Base-by-base conservation (phyloP, 2,329 filamentous ascomycete genomes). In the Rugonectria rugulosa region DNA sequence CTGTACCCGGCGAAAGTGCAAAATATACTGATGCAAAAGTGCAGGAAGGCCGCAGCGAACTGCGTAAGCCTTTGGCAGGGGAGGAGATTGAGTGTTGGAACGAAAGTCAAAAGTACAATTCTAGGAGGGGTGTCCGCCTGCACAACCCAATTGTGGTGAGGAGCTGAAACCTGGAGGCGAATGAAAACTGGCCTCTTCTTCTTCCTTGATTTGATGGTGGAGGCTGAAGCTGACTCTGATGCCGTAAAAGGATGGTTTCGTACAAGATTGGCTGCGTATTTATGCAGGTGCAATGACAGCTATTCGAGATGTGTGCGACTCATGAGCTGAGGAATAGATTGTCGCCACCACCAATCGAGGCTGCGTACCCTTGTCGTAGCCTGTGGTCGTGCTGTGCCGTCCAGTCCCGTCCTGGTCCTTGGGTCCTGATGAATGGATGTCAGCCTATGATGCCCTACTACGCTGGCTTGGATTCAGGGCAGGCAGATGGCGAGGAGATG, bases 1-100 rank as follows among this genome's bases (percentile, higher is more conserved):
- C 57, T 46, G 57, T 47, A 47, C 34, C 44, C 45, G 36, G 40
- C 27, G 46, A 42, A 36, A 42, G 36, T 20, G 34, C 47, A 34
- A 40, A 40, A 15, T 36, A 49, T 52, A 52, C 54, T 17, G 41
- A 53, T 21, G 36, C 19, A 46, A 41, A 23, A 24, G 34, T 36
- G 43, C 32, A 46, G 15, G 42, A 27, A 26, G 34, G 41, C n/a
- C n/a, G 12, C 26, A 12, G 26, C 7, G 26, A 29, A 29, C 26
- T n/a, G n/a, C n/a, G n/a, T n/a, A n/a, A n/a, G n/a, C n/a, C n/a
- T n/a, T n/a, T 31, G 34, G 29, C 29, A 52, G 48, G 42, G 43
- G 21, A 37, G 36, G 21, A 31, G 24, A 14, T 32, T 41, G n/a
- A n/a, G n/a, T n/a, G n/a, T n/a, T n/a, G n/a, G n/a, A n/a, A n/a